Evolutionary conservation across 352 stramenopile genomes (phyloP), one percentile per base, ranked within the genome.

Genomic region (Stramenopiles sp.): DNA sequence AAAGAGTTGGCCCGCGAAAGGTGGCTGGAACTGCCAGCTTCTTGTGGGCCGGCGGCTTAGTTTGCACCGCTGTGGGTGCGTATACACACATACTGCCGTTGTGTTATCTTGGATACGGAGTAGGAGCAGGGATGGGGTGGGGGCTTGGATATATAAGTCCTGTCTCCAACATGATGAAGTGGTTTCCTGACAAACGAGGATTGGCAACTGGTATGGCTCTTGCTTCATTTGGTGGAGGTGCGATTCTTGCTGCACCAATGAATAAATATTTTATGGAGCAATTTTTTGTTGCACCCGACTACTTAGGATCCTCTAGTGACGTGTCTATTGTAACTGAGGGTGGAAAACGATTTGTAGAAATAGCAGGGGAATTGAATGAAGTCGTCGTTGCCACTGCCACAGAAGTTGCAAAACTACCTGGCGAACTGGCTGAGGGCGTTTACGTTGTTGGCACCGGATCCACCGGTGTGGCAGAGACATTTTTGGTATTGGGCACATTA

Each of bases 111-210:
- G 86, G 86, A 4, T 92, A 92, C 82, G 86, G 86, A n/a, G 67
- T 85, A 7, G 76, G 89, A 32, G 87, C 67, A 44, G 86, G 86
- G 4, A 85, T 84, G 33, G 85, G 84, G 30, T 67, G 87, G 31
- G 86, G 86, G 1, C 67, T 88, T n/a, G 86, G 67, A n/a, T 89
- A 89, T 83, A 87, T 86, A 30, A 85, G 86, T 27, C 86, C 86
- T 7, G 82, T 89, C n/a, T 81, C 84, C 7, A 81, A 85, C 7
- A 30, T 89, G 1, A 85, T 89, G 22, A 44, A 75, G 32, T 91
- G 88, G 86, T 90, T 89, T 82, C 86, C 86, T 8, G 86, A 89
- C 30, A 87, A 87, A 76, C 88, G 87, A 44, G 86, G 85, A 0
- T 71, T 89, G 30, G 86, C 86, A 0, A 86, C 85, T 25, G 86